Conservation (phyloP, 192 early-diverging fungal species). For the Chytriomyces sp. region DNA sequence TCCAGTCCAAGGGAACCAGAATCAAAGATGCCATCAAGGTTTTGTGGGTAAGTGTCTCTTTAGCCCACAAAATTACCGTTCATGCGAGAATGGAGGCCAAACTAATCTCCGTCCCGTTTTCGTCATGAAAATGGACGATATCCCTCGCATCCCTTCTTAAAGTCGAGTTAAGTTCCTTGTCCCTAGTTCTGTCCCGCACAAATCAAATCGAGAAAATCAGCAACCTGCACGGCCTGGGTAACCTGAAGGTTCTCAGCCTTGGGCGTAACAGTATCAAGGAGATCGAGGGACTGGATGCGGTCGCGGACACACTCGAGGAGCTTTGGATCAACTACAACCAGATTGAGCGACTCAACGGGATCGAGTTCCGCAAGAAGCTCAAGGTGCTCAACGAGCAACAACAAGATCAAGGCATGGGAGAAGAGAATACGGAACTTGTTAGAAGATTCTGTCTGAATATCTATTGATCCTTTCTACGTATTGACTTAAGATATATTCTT, state of each 20-base stretch:
- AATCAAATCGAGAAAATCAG: slow-evolving; percentile 55
- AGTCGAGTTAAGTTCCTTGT: slow-evolving; percentile 32
- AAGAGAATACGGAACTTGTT: no score
- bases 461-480: no score
- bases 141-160: slow-evolving; percentile 43
- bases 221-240: slow-evolving; percentile 42
- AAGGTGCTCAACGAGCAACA: slow-evolving; percentile 57
- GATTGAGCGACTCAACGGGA: slow-evolving; percentile 52
- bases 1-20: slow-evolving; percentile 43
- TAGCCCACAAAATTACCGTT: no score
- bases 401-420: slow-evolving; percentile 59
- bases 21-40: slow-evolving; percentile 55
- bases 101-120: slow-evolving; percentile 48
- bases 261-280: slow-evolving; percentile 56
- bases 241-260: slow-evolving; percentile 48
- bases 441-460: no score
- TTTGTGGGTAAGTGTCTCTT: slow-evolving; percentile 33
- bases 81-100: no score
- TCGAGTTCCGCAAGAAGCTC: slow-evolving; percentile 58
- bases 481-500: no score
- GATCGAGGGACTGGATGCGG: slow-evolving; percentile 57
- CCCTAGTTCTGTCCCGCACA: slow-evolving; percentile 30
- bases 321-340: slow-evolving; percentile 57
- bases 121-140: slow-evolving; percentile 54
- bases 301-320: slow-evolving; percentile 56